These are phyloP conservation scores for Phytophthora sp. DNA, from an alignment of 352 stramenopile genomes.

Conservation along the genomic window DNA sequence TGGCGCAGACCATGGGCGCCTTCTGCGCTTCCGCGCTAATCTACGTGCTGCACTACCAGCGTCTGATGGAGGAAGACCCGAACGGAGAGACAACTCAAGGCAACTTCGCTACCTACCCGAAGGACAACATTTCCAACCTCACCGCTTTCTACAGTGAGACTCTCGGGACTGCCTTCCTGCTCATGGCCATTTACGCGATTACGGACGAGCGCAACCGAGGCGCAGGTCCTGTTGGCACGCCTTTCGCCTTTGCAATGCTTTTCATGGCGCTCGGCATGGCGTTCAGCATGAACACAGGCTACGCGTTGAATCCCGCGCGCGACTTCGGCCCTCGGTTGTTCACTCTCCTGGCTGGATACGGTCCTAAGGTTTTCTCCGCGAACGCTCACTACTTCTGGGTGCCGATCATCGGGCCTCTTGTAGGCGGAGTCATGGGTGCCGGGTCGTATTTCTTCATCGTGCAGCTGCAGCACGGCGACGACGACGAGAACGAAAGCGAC, in stretches of 20 bases:
- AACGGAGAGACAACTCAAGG: slow-evolving; percentile 36
- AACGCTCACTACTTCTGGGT: slow-evolving; percentile 67
- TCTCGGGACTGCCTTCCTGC: slow-evolving; percentile 52
- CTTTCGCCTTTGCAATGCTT: slow-evolving; percentile 50
- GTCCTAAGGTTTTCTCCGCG: slow-evolving; percentile 52
- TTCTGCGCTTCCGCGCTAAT: slow-evolving; percentile 49
- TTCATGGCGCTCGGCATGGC: slow-evolving; percentile 66
- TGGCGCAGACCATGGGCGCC: slow-evolving; percentile 38
- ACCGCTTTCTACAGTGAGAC: slow-evolving; percentile 64
- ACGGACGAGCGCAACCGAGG: slow-evolving; percentile 51
- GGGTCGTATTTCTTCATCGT: slow-evolving; percentile 59
- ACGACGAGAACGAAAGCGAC: slow-evolving; percentile 9
- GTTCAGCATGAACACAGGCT: slow-evolving; percentile 48
- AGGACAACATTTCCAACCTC: slow-evolving; percentile 36
- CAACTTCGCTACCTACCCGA: slow-evolving; percentile 56
- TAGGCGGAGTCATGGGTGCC: slow-evolving; percentile 51
- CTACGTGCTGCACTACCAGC: slow-evolving; percentile 55
- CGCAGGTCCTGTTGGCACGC: slow-evolving; percentile 35
- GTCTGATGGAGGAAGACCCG: slow-evolving; percentile 48
- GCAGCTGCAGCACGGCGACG: slow-evolving; percentile 51
- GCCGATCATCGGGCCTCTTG: slow-evolving; percentile 47
- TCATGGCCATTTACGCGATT: slow-evolving; percentile 59
- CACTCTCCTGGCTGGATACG: slow-evolving; percentile 55
- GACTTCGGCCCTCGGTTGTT: slow-evolving; percentile 53
- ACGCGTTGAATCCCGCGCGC: slow-evolving; percentile 47